Evolutionary conservation across 176 grass and related monocot species (phyloP).

Genomic region (Neostapfia colusana): DNA sequence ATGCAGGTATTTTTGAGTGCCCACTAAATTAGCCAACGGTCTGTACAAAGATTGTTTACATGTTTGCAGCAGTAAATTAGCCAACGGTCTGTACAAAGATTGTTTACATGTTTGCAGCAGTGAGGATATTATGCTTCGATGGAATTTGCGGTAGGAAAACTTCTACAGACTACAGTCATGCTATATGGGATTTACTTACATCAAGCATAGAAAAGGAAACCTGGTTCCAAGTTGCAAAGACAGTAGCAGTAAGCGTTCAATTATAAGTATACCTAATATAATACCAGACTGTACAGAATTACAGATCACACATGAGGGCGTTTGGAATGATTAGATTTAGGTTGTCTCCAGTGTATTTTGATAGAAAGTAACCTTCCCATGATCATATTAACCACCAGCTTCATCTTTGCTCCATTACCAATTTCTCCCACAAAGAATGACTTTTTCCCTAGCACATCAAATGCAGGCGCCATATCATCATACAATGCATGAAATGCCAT

Average conservation of each 20-base stretch:
- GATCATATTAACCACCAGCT: slow-evolving; percentile 97
- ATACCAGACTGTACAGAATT: too few species aligned
- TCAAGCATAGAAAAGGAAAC: background rate
- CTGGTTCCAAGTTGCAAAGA: background rate
- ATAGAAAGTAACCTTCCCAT: slow-evolving; percentile 80
- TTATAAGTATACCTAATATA: too few species aligned
- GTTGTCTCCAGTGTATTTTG: slow-evolving; percentile 4
- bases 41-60: background rate
- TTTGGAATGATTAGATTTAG: background rate
- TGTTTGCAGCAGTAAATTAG: background rate
- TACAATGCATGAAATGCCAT: slow-evolving; percentile 73
- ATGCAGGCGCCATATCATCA: slow-evolving; percentile 78
- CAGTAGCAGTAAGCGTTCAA: too few species aligned
- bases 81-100: background rate
- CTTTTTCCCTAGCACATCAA: slow-evolving; percentile 82
- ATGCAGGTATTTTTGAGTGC: background rate
- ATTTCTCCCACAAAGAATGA: slow-evolving; percentile 89
- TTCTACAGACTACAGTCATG: background rate
- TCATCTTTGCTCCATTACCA: slow-evolving; percentile 97
- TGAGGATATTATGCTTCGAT: background rate
- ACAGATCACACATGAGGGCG: too few species aligned
- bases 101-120: background rate
- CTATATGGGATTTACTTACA: slow-evolving; percentile 7
- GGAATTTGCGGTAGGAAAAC: background rate
- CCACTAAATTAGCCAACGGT: background rate